Evolutionary conservation across 2,329 filamentous ascomycete genomes (phyloP).

Genomic region (Fusarium virguliforme): DNA sequence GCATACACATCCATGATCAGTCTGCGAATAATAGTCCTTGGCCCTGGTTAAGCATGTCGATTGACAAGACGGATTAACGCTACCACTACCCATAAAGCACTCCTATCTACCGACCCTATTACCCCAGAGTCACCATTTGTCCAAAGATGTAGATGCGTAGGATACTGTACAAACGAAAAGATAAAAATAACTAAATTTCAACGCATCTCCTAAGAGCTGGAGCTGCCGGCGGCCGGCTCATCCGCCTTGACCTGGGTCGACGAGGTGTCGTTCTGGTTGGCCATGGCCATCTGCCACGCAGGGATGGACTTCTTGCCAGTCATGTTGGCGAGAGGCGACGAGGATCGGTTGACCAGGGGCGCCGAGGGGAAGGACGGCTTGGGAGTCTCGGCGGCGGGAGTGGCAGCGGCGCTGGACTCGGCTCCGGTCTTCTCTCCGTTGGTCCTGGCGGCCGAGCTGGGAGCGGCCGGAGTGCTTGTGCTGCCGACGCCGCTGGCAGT

Average conservation of each 20-base stretch:
- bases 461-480: slow-evolving; percentile 48
- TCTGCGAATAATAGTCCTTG: neutral
- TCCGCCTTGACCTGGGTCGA: slow-evolving; percentile 50
- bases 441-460: slow-evolving; percentile 42
- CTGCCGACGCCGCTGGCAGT: slow-evolving; percentile 28
- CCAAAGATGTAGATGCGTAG: slow-evolving; percentile 36
- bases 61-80: slow-evolving; percentile 35
- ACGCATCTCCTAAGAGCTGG: slow-evolving; percentile 31
- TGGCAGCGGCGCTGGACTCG: slow-evolving; percentile 46
- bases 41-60: neutral
- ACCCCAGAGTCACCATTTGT: slow-evolving; percentile 28
- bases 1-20: neutral
- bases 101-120: slow-evolving; percentile 29
- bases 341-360: slow-evolving; percentile 51
- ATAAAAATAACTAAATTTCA: slow-evolving; percentile 15
- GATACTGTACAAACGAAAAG: slow-evolving; percentile 40
- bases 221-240: slow-evolving; percentile 46
- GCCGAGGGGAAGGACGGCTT: slow-evolving; percentile 52
- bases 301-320: slow-evolving; percentile 78
- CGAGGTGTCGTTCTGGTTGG: slow-evolving; percentile 65
- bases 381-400: slow-evolving; percentile 52
- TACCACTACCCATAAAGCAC: slow-evolving; percentile 31
- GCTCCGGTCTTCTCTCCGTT: slow-evolving; percentile 50
- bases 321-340: slow-evolving; percentile 58
- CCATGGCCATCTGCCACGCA: slow-evolving; percentile 83